Conservation (phyloP, 345 rosid species). For the Lumnitzera littorea region DNA sequence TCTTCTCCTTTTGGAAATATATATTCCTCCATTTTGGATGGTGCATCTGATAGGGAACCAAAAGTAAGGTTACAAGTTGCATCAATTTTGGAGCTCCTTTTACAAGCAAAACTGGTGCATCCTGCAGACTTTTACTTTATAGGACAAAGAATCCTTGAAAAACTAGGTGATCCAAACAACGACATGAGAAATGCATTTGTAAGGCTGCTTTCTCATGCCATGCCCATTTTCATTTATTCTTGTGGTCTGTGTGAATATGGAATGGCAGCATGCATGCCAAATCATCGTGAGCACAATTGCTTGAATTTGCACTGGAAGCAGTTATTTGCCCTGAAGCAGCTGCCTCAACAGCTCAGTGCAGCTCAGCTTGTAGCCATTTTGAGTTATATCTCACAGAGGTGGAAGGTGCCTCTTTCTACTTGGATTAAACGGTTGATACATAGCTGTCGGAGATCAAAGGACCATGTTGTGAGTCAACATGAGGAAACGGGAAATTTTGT, state of each 20-base stretch:
- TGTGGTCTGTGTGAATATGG: slow-evolving; percentile 47
- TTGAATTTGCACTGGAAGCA: slow-evolving; percentile 79
- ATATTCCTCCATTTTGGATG: slow-evolving; percentile 53
- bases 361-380: slow-evolving; percentile 87
- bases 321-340: slow-evolving; percentile 72
- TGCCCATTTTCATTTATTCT: slow-evolving; percentile 50
- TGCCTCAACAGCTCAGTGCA: slow-evolving; percentile 61
- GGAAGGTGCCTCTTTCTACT: slow-evolving; percentile 79
- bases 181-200: slow-evolving; percentile 51
- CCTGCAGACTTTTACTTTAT: slow-evolving; percentile 46
- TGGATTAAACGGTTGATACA: slow-evolving; percentile 76
- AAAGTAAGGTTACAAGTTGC: slow-evolving; percentile 68
- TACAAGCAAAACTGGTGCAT: slow-evolving; percentile 56
- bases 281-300: slow-evolving; percentile 28
- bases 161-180: slow-evolving; percentile 71
- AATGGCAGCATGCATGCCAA: slow-evolving; percentile 32
- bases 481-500: slow-evolving; percentile 47
- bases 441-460: slow-evolving; percentile 43
- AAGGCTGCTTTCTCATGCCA: slow-evolving; percentile 57
- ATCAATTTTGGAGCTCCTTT: slow-evolving; percentile 61
- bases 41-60: slow-evolving; percentile 74
- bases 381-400: slow-evolving; percentile 86
- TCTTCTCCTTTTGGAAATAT: slow-evolving; percentile 35
- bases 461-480: slow-evolving; percentile 30
- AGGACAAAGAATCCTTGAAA: slow-evolving; percentile 59